Conservation (phyloP, 441 rosid genomes). For the Adansonia gregorii region DNA sequence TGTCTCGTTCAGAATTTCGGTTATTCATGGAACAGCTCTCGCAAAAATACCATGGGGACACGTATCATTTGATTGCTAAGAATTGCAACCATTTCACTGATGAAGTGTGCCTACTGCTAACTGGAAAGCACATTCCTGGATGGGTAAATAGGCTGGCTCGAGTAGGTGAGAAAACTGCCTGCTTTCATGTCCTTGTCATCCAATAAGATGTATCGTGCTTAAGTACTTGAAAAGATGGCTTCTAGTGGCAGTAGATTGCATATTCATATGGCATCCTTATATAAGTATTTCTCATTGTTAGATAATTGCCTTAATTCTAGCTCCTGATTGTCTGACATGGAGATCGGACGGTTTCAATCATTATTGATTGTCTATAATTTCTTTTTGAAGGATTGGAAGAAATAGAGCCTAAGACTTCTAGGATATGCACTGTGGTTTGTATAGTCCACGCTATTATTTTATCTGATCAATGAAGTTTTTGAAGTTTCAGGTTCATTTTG, state of each 20-base stretch:
- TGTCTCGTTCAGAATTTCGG: conserved; percentile 76
- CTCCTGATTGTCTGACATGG: conserved; percentile 10
- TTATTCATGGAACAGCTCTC: conserved; percentile 87
- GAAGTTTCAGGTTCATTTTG: conserved; percentile 88
- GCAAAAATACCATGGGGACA: conserved; percentile 76
- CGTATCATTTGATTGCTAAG: conserved; percentile 95
- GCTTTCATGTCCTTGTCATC: conserved; percentile 18
- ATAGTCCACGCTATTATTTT: not conserved
- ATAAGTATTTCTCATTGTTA: not conserved
- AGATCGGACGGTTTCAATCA: conserved; percentile 1
- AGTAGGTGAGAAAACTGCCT: conserved; percentile 53
- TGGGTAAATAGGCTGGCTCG: conserved; percentile 95
- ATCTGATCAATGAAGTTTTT: conserved; percentile 30
- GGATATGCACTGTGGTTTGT: conserved; percentile 10
- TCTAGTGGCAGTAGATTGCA: conserved; percentile 18
- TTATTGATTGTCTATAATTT: conserved; percentile 4
- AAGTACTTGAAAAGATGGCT: conserved; percentile 18
- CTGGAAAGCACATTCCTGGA: conserved; percentile 90
- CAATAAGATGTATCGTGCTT: conserved; percentile 18
- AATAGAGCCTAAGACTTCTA: conserved; percentile 20
- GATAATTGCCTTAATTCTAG: not conserved
- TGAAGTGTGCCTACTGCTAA: conserved; percentile 69
- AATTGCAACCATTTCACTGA: conserved; percentile 97
- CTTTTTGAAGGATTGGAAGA: conserved; percentile 9
- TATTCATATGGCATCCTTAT: conserved; percentile 15